Evolutionary conservation across 345 rosid species (phyloP), one percentile per base, ranked within the genome.

Genomic region (Syzygium aqueum): DNA sequence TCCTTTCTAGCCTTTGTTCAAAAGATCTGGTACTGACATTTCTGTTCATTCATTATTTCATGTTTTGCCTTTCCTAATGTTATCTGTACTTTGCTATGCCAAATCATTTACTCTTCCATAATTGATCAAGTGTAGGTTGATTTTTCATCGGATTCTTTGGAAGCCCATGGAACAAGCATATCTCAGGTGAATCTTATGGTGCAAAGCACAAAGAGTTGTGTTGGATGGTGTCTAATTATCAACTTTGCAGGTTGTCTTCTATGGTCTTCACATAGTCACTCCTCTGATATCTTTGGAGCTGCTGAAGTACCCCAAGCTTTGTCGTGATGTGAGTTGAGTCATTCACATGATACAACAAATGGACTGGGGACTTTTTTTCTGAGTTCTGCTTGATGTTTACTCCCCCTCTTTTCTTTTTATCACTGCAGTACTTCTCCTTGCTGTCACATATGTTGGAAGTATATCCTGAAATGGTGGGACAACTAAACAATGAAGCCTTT

Each of bases 241-340:
- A 3, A 17, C 90, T 85, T 90, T 93, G 89, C 95, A 97, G 99
- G 98, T 97, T 89, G 98, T 96, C 77, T 97, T 90, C 93, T 95
- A 93, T 57, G 98, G 99, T 88, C 97, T 96, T 91, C 98, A 95
- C 91, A 95, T 96, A 78, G 94, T 96, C 85, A 94, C 96, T 56
- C 98, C 99, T 86, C 93, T 97, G 84, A 95, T 97, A 89, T 93
- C 98, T 80, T 89, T 94, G 94, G 99, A 96, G 88, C 94, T 97
- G 88, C 93, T 97, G 92, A 97, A 97, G 92, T 97, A 94, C 91
- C 99, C 99, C 80, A 97, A 97, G 92, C 99, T 97, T 90, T 97
- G 99, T 92, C 95, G 92, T 86, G 99, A 97, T 88, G 99, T 95
- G 94, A 95, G 99, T 84, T 40, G 65, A 87, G 51, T 37, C 54